These are phyloP conservation scores for Talaromyces adpressus DNA, from an alignment of 495 filamentous ascomycete genomes.

Conservation along the genomic window DNA sequence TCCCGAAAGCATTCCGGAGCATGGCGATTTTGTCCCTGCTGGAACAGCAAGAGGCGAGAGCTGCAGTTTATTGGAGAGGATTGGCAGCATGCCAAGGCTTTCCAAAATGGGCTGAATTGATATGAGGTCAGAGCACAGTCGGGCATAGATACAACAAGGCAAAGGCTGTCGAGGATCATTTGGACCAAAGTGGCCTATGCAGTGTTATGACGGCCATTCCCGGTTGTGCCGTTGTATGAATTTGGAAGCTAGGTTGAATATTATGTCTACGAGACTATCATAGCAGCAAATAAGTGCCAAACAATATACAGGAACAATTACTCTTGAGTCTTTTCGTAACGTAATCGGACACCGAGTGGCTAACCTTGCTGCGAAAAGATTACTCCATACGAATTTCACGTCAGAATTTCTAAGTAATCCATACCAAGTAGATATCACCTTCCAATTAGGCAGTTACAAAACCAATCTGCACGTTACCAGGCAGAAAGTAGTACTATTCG, in stretches of 20 bases:
- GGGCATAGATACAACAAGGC: not conserved
- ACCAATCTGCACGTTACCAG: not conserved
- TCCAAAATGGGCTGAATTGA: not conserved
- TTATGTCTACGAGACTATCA: not conserved
- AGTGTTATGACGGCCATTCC: not conserved
- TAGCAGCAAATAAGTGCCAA: not conserved
- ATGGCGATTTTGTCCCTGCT: conserved; percentile 3
- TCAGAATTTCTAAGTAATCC: not conserved
- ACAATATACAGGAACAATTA: not conserved
- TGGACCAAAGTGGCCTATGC: not conserved
- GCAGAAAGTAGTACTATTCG: not conserved
- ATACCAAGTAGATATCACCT: not conserved
- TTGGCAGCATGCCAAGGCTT: conserved; percentile 3
- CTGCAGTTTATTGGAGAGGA: conserved; percentile 3
- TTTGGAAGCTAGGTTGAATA: not conserved
- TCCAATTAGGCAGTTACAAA: not conserved
- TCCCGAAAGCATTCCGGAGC: not conserved
- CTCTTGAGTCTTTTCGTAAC: not conserved
- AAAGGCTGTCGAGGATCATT: not conserved
- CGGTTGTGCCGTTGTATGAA: not conserved
- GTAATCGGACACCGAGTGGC: not conserved
- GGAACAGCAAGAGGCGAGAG: not conserved
- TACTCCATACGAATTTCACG: not conserved
- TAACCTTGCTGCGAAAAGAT: not conserved
- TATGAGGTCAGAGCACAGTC: not conserved